Evolutionary conservation across 1,139 yeast genomes (phyloP), one percentile per base, ranked within the genome.

Genomic region (Protomyces inundatus): DNA sequence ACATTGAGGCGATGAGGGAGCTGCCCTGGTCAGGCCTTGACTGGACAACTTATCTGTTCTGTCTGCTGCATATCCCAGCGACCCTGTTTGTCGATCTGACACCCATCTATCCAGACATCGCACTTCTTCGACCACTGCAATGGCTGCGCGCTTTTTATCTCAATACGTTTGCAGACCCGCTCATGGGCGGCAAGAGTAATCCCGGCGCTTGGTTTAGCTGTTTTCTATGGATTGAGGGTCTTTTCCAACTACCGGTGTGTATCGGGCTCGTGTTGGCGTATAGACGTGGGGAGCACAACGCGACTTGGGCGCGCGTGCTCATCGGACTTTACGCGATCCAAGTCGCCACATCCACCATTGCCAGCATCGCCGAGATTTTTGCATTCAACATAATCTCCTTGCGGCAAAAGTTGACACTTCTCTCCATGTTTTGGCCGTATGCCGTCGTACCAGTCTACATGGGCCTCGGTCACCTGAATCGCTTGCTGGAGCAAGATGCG

Each of bases 121-220:
- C 51, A 7, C 30, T 58, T 16, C 54, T 58, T 23, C 35, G 56
- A 1, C 35, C 45, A 1, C 37, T 55, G 14, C 62, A 52, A 33
- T 42, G 45, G 56, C 33, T 58, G 34, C 42, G 37, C 6, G 9
- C 6, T 10, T 51, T 51, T 39, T 58, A 58, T 35, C 9, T 58
- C 5, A 12, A 33, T 6, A 52, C 42, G 2, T 58, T 58, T 39
- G 46, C 42, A 10, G 62, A 58, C 36, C 62, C 62, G 35, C 45
- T 58, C 30, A 35, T 58, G 33, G 52, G 45, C 10, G 62, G 62
- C 3, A 42, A 37, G 23, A 51, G 56, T 9, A 6, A 12, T n/a
- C 62, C 62, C 10, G 62, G 62, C 6, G 62, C 56, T 6, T 58
- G 62, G 62, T 58, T 58, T 52, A 23, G 33, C 9, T 34, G 55